Evolutionary conservation across 306 rosid species (phyloP).

Genomic region (Vicia faba): DNA sequence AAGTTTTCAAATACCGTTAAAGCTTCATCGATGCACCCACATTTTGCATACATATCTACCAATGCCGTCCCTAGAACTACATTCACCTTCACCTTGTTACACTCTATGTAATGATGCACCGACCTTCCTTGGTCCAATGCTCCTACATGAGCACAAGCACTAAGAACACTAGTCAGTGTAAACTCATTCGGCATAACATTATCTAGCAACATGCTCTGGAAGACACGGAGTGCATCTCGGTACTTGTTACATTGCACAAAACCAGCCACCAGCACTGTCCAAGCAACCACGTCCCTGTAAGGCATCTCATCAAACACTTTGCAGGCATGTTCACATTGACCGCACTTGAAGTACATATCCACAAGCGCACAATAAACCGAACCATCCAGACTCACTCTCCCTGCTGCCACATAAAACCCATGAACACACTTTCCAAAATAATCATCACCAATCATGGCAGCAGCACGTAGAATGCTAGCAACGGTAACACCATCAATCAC

Average conservation of each 20-base stretch:
- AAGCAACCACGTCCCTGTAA: slow-evolving; percentile 41
- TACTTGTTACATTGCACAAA: slow-evolving; percentile 43
- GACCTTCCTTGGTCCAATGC: slow-evolving; percentile 50
- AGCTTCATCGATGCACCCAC: slow-evolving; percentile 49
- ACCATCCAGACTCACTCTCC: slow-evolving; percentile 44
- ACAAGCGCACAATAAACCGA: slow-evolving; percentile 43
- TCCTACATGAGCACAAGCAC: slow-evolving; percentile 47
- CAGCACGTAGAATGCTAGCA: slow-evolving; percentile 42
- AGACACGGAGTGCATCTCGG: slow-evolving; percentile 39
- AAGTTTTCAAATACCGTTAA: slow-evolving; percentile 41
- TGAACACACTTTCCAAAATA: slow-evolving; percentile 50
- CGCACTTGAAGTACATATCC: slow-evolving; percentile 49
- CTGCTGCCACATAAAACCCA: slow-evolving; percentile 45
- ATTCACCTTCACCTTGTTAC: slow-evolving; percentile 28
- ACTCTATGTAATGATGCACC: slow-evolving; percentile 39
- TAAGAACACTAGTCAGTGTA: slow-evolving; percentile 41
- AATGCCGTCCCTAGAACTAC: slow-evolving; percentile 41
- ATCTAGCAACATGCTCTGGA: slow-evolving; percentile 37
- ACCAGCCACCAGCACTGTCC: slow-evolving; percentile 45
- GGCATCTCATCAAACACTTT: slow-evolving; percentile 44
- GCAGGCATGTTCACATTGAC: slow-evolving; percentile 37
- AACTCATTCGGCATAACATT: slow-evolving; percentile 40
- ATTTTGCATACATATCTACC: slow-evolving; percentile 53
- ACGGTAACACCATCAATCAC: slow-evolving; percentile 39
- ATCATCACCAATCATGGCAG: slow-evolving; percentile 40